Base-by-base conservation (phyloP, 495 filamentous ascomycete species). In the Penicillium simplicissimum region DNA sequence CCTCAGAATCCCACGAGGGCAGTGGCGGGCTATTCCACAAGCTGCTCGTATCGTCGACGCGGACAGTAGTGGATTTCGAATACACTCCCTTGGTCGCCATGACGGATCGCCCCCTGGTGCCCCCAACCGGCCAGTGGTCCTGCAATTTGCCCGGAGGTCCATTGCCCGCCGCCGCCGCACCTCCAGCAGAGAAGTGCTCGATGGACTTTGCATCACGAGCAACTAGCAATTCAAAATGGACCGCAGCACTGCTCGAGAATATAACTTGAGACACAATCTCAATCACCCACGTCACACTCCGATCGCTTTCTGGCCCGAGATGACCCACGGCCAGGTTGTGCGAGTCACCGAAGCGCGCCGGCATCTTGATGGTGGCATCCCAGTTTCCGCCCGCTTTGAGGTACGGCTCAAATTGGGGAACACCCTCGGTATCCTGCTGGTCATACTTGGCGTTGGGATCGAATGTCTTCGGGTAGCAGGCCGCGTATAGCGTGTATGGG, bases 231-330 rank as follows among this genome's bases (percentile, higher is more conserved):
- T 98, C 95, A 72, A 91, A 98, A 62, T 89, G 86, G n/a, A 98
- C 93, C 1, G 88, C 87, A 6, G 94, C 95, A 35, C 88, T 90
- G 34, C 81, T 82, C 9, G 93, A 97, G 67, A 98, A 98, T 42
- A 98, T 84, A 43, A 96, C 89, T 75, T 98, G 95, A 3, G 90
- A 93, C 34, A 92, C 76, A 17, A 98, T 86, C 77, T 98, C 95
- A 42, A 98, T 85, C 31, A 97, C 77, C 96, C 96, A 98, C 2
- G 89, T 90, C 45, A 89, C 83, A 55, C 84, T 87, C 55, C 82
- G 81, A 28, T 71, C 69, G 14, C 72, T 70, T 52, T 64, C 52
- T 4, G 48, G 28, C 15, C 52, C 66, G 8, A 45, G 9, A 9
- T 66, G 67, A 33, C 69, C 67, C 11, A 45, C 56, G 38, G 61